These are phyloP conservation scores for Alternaria metachromatica DNA, from an alignment of 2,329 filamentous ascomycete genomes.

Conservation along the genomic window DNA sequence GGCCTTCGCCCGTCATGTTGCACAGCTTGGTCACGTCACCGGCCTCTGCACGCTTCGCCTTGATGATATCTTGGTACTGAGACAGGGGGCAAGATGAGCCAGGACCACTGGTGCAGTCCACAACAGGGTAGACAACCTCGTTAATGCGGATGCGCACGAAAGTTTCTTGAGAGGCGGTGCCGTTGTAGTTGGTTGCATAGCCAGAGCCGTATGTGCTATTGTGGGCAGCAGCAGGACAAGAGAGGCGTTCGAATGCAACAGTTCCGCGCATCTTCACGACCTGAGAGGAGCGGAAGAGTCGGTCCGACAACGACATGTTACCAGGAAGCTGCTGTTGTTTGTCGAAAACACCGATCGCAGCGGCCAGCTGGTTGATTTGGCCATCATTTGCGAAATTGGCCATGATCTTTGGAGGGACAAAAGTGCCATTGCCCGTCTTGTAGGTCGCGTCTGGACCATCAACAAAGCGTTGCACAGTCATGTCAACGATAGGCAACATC, in stretches of 20 bases:
- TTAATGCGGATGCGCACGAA: constrained; percentile 67
- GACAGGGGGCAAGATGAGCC: constrained; percentile 48
- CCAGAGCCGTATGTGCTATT: constrained; percentile 4
- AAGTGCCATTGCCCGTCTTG: constrained; percentile 55
- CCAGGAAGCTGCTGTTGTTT: constrained; percentile 58
- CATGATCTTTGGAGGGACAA: constrained; percentile 63
- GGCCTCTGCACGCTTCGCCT: constrained; percentile 52
- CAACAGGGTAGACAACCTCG: constrained; percentile 65
- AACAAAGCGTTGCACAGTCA: constrained; percentile 60
- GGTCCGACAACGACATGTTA: constrained; percentile 54
- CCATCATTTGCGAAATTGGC: constrained; percentile 71
- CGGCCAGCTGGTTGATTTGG: constrained; percentile 67
- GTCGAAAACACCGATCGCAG: constrained; percentile 68
- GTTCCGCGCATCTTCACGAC: constrained; percentile 70
- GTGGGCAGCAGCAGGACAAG: constrained; percentile 49
- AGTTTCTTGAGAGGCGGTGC: constrained; percentile 30
- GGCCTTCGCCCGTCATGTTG: constrained; percentile 29
- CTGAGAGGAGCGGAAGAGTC: constrained; percentile 63
- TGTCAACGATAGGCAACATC: constrained; percentile 67
- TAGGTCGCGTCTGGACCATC: constrained; percentile 61
- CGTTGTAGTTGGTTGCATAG: constrained; percentile 1
- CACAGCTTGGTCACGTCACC: constrained; percentile 60
- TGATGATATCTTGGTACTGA: constrained; percentile 49
- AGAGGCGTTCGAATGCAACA: constrained; percentile 68
- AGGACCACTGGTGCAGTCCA: constrained; percentile 62